Evolutionary conservation across 1,139 yeast genomes (phyloP), one percentile per base, ranked within the genome.

Genomic region (Kodamaea alishanica): DNA sequence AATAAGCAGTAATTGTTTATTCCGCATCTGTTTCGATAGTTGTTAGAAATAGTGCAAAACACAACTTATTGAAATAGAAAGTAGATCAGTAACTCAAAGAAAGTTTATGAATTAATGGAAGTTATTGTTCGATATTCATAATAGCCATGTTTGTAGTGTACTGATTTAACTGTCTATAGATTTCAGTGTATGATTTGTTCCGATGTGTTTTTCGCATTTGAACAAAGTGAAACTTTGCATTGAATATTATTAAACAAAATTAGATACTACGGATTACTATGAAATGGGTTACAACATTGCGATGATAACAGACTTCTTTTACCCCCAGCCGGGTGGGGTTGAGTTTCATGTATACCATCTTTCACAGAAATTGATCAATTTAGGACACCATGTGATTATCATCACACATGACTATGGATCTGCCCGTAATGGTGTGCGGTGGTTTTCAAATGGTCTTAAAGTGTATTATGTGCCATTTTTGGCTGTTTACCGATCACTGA

Each of bases 251-350:
- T 9, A 26, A 26, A 26, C 28, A 4, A 10, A 26, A 26, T 10
- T 9, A 26, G 20, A 15, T 15, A 15, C 20, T 3, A 15, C 20
- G 20, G 20, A 15, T 15, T 15, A 15, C 20, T 15, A 15, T 15
- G 20, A 15, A 15, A 50, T 49, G 53, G 49, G 50, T 26, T 64
- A 64, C 52, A 71, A 70, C 44, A 70, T 71, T 38, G 84, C 87
- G 8, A 90, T 92, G 97, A 87, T 90, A 3, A 84, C 96, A 31
- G 99, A 94, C 63, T 94, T 89, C 70, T 94, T 92, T 77, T 94
- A 85, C 62, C 99, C 99, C 12, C 98, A 94, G 58, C 84, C 97
- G 0, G 99, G 99, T 2, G 99, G 99, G 6, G 94, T 94, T 3
- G 99, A 94, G 60, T 80, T 92, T 46, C 98, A 94, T 57, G 88